Conservation (phyloP, 1,139 yeast genomes). For the Scheffersomyces lignicola region DNA sequence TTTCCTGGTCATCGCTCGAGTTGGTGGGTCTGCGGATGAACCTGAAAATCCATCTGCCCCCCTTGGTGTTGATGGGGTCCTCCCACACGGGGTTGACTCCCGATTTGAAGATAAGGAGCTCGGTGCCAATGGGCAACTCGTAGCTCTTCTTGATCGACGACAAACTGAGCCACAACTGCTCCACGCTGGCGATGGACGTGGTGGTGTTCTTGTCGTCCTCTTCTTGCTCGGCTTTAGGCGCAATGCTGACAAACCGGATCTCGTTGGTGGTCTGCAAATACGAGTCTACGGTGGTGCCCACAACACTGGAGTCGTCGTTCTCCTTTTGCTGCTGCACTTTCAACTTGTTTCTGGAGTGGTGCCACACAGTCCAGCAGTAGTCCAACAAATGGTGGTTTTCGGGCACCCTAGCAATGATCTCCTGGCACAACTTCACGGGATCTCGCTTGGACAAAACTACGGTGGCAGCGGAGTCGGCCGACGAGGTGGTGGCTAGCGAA, state of each 20-base stretch:
- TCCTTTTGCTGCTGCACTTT: constrained; percentile 19
- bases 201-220: constrained; percentile 23
- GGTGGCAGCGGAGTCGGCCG: constrained; percentile 10
- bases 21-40: constrained; percentile 34
- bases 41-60: constrained; percentile 69
- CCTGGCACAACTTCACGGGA: constrained; percentile 33
- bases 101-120: constrained; percentile 58
- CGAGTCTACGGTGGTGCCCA: constrained; percentile 33
- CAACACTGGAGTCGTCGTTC: constrained; percentile 1
- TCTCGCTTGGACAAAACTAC: constrained; percentile 36
- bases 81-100: constrained; percentile 75
- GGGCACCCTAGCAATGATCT: constrained; percentile 31
- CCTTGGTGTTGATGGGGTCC: constrained; percentile 61
- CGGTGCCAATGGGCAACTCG: constrained; percentile 55
- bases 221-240: neutral
- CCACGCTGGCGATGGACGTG: constrained; percentile 49
- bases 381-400: constrained; percentile 41
- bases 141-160: constrained; percentile 47
- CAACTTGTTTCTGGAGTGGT: constrained; percentile 36
- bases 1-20: constrained; percentile 9
- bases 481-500: constrained; percentile 7
- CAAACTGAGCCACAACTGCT: constrained; percentile 62
- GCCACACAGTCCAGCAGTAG: constrained; percentile 53
- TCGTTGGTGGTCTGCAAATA: constrained; percentile 46
- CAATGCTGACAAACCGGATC: constrained; percentile 29